Evolutionary conservation across 768 basidiomycete species (phyloP).

Genomic region (Boletus rufocinnamomeus): DNA sequence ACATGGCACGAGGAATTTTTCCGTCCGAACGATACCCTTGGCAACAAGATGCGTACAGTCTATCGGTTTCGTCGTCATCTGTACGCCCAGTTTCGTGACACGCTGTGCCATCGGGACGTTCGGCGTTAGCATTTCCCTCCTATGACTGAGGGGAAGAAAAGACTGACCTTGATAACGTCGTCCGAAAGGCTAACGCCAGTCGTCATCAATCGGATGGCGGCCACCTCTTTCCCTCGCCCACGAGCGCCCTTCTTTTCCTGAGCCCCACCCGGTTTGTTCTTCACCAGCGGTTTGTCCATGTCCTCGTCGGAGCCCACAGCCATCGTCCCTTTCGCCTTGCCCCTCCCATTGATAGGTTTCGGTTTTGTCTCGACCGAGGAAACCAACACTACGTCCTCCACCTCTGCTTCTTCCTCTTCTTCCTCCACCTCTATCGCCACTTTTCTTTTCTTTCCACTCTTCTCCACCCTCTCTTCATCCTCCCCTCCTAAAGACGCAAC

Average conservation of each 20-base stretch:
- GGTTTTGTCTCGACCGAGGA: slow-evolving; percentile 15
- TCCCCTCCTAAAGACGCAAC: slow-evolving; percentile 4
- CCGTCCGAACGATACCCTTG: slow-evolving; percentile 71
- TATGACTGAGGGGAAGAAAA: neutral
- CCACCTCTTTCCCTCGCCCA: slow-evolving; percentile 2
- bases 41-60: slow-evolving; percentile 84
- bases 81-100: slow-evolving; percentile 66
- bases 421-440: slow-evolving; percentile 18
- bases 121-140: neutral
- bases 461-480: slow-evolving; percentile 24
- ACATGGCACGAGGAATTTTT: slow-evolving; percentile 83
- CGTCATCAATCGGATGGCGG: slow-evolving; percentile 56
- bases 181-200: slow-evolving; percentile 65
- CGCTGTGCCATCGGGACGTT: slow-evolving; percentile 39
- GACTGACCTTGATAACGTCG: slow-evolving; percentile 57
- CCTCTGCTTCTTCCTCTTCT: slow-evolving; percentile 31
- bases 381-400: slow-evolving; percentile 18
- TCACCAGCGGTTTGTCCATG: neutral
- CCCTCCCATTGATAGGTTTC: slow-evolving; percentile 13
- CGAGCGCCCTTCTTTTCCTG: slow-evolving; percentile 18
- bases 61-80: slow-evolving; percentile 54
- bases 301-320: slow-evolving; percentile 11
- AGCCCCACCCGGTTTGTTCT: slow-evolving; percentile 1
- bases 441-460: slow-evolving; percentile 22
- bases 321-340: slow-evolving; percentile 2